Percentiles rank a stretch among this genome's conserved stretches.
Evolutionary conservation across 768 basidiomycete species (phyloP).

Genomic region (Naganishia onofrii): DNA sequence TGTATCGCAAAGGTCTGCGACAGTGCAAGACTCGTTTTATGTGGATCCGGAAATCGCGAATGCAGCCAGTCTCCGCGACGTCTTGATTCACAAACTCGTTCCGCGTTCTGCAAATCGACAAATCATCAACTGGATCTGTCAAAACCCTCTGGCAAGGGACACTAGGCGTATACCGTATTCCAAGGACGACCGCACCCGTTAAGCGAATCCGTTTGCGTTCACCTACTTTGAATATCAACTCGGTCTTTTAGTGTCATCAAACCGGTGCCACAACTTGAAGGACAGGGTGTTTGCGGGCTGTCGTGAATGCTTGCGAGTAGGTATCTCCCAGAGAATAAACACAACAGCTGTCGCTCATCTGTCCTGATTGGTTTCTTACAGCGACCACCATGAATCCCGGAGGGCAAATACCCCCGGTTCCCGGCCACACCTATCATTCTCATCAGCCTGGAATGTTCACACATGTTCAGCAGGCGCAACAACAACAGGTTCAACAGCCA

Average conservation of each 20-base stretch:
- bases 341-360: not conserved
- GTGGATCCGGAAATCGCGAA: constrained; percentile 19
- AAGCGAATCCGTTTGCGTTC: not conserved
- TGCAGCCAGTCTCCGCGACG: constrained; percentile 10
- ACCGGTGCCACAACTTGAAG: not conserved
- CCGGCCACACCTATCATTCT: constrained; percentile 9
- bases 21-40: not conserved
- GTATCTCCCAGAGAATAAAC: not conserved
- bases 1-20: not conserved
- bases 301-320: constrained; percentile 19
- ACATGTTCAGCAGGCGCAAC: not conserved
- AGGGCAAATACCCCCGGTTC: constrained; percentile 5
- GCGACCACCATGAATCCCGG: not conserved
- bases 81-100: not conserved
- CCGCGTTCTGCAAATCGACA: not conserved
- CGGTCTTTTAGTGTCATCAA: constrained; percentile 4
- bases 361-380: not conserved
- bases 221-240: not conserved
- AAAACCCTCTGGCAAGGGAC: not conserved
- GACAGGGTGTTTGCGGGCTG: not conserved
- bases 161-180: not conserved
- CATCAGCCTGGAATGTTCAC: constrained; percentile 7
- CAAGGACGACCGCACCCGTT: not conserved
- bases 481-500: not conserved
- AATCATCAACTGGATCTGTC: not conserved